Conservation (phyloP, 768 basidiomycete genomes). For the Leccinum boreale region DNA sequence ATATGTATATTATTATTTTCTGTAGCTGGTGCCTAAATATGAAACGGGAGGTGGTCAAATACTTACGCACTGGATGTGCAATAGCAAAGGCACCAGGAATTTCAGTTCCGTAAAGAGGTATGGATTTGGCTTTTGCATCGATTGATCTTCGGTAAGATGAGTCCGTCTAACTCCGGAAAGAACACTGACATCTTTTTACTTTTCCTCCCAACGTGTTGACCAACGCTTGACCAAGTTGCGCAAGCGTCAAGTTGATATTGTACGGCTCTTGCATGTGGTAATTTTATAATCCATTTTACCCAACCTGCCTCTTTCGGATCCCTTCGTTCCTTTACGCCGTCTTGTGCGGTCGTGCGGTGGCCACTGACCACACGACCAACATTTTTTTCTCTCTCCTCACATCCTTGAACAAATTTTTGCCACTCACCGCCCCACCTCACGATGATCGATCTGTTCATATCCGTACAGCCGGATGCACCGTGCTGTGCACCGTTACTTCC, state of each 20-base stretch:
- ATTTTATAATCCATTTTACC: slow-evolving; percentile 5
- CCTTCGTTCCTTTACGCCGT: neutral
- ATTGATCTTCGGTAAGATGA: slow-evolving; percentile 30
- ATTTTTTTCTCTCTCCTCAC: neutral
- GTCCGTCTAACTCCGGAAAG: slow-evolving; percentile 33
- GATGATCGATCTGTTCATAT: slow-evolving; percentile 29
- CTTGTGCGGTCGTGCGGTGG: slow-evolving; percentile 1
- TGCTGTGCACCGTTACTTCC: slow-evolving; percentile 23
- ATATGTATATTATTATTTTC: slow-evolving; percentile 7
- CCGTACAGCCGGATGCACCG: slow-evolving; percentile 28
- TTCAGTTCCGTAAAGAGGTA: slow-evolving; percentile 31
- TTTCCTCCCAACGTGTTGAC: slow-evolving; percentile 7
- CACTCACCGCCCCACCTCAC: slow-evolving; percentile 1
- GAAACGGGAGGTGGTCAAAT: slow-evolving; percentile 5
- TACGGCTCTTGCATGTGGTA: slow-evolving; percentile 16
- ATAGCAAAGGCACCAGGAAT: slow-evolving; percentile 22
- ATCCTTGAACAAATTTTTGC: slow-evolving; percentile 23
- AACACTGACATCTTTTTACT: slow-evolving; percentile 13
- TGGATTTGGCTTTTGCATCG: slow-evolving; percentile 32
- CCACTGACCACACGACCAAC: neutral
- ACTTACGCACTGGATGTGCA: slow-evolving; percentile 9
- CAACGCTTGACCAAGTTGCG: neutral
- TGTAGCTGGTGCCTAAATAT: neutral
- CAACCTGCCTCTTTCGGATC: slow-evolving; percentile 15
- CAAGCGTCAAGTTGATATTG: slow-evolving; percentile 7